Evolutionary conservation across 2,329 filamentous ascomycete genomes (phyloP), one percentile per base, ranked within the genome.

Genomic region (Penicillium psychrosexuale): DNA sequence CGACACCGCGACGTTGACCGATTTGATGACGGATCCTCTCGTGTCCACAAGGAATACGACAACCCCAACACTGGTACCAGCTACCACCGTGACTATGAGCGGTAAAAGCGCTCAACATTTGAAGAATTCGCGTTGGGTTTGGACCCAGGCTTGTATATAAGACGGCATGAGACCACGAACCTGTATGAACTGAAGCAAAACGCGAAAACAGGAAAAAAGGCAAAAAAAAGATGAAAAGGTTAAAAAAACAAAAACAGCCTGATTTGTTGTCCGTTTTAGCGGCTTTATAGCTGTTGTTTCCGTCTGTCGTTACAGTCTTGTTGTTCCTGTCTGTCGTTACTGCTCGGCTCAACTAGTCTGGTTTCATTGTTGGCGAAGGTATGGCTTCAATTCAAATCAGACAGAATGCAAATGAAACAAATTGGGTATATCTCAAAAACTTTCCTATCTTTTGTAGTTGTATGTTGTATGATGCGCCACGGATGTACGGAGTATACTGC

Each of bases 61-160:
- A 70, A 70, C 39, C 67, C 69, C 17, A 71, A 70, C 51, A 71
- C 67, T 3, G 67, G 69, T 45, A 71, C 67, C 36, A 67, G 63
- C 49, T 70, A 70, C 54, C 67, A 70, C 40, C 62, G 68, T 22
- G 69, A 72, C 48, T 70, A 69, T 57, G 68, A 71, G 54, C 58
- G 56, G 46, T 28, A 22, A 46, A 12, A 13, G 19, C 13, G 24
- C 17, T 22, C 31, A 15, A 24, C 17, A 30, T 31, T 39, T 28
- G 39, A 24, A 34, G 45, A 8, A 47, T 37, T 19, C 22, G 47
- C 31, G 17, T 48, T 61, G 40, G 47, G 39, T 43, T 36, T 49
- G 38, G 38, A 47, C 56, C 44, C 36, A 51, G 22, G 48, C 24
- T 55, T 53, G 43, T 59, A 47, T 43, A 51, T 55, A 54, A 11